Percentiles rank a stretch among this genome's conserved stretches.
phyloP scores from a whole-genome alignment of 1,284 basidiomycete genomes.

The Earliella scabrosa region DNA sequence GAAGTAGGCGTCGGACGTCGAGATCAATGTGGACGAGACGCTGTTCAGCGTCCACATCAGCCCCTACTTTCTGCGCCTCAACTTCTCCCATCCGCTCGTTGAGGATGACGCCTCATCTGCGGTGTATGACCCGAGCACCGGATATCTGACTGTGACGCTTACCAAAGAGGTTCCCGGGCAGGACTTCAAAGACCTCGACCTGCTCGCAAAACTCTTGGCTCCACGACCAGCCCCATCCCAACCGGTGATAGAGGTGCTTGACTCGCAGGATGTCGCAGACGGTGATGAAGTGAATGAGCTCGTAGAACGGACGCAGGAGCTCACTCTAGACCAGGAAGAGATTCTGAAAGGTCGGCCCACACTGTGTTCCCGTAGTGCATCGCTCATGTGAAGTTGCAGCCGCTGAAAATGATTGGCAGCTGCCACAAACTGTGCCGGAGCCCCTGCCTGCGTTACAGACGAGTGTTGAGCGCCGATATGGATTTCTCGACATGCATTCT shows the following conservation, averaged over 20 bases:
- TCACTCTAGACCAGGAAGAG: slow-evolving; percentile 61
- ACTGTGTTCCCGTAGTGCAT: background rate
- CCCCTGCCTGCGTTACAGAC: slow-evolving; percentile 42
- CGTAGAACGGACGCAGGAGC: slow-evolving; percentile 34
- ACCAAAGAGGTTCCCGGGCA: slow-evolving; percentile 69
- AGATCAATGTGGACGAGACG: slow-evolving; percentile 74
- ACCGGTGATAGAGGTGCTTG: slow-evolving; percentile 71
- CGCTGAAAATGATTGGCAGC: slow-evolving; percentile 76
- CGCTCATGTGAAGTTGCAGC: slow-evolving; percentile 44
- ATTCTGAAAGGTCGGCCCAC: slow-evolving; percentile 57
- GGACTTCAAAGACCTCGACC: slow-evolving; percentile 74
- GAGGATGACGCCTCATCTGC: slow-evolving; percentile 78
- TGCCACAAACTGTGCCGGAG: slow-evolving; percentile 63
- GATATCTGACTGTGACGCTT: slow-evolving; percentile 71
- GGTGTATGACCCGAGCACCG: slow-evolving; percentile 71
- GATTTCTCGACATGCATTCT: slow-evolving; percentile 72
- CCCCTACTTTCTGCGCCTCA: slow-evolving; percentile 80
- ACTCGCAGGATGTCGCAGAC: slow-evolving; percentile 35
- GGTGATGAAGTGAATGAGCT: slow-evolving; percentile 47
- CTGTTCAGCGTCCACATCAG: slow-evolving; percentile 77
- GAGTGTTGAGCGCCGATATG: slow-evolving; percentile 57
- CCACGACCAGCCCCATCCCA: slow-evolving; percentile 49
- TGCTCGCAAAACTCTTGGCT: slow-evolving; percentile 75
- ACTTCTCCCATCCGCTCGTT: slow-evolving; percentile 62
- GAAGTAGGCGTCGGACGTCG: slow-evolving; percentile 75